Evolutionary conservation across 1,139 yeast genomes (phyloP).

Genomic region (Debaryomyces singareniensis): DNA sequence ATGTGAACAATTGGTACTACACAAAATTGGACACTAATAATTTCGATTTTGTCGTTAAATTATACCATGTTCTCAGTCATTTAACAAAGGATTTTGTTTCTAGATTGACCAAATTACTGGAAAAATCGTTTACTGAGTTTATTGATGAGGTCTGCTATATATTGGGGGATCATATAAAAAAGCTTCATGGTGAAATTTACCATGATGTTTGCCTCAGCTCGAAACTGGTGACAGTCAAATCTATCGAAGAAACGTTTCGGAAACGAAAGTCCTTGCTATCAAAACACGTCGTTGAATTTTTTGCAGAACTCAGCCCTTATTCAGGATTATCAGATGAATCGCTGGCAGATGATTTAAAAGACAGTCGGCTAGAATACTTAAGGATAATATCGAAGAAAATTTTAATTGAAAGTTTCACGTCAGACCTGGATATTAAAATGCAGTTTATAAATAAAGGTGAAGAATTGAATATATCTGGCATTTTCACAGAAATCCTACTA

Average conservation of each 20-base stretch:
- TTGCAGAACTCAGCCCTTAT: no score
- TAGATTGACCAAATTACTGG: slow-evolving; percentile 12
- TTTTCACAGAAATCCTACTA: slow-evolving; percentile 21
- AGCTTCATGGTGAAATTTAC: slow-evolving; percentile 7
- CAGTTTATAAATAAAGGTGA: slow-evolving; percentile 9
- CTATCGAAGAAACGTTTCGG: no score
- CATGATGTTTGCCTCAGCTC: no score
- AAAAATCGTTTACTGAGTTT: slow-evolving; percentile 6
- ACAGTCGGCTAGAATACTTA: slow-evolving; percentile 15
- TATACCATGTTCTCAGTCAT: slow-evolving; percentile 27
- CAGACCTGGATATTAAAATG: slow-evolving; percentile 3
- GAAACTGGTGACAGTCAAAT: no score
- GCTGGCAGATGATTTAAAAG: no score
- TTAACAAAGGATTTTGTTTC: slow-evolving; percentile 19
- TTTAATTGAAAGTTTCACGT: slow-evolving; percentile 14
- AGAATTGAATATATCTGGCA: slow-evolving; percentile 25
- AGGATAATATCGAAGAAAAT: slow-evolving; percentile 19
- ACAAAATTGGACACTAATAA: slow-evolving; percentile 34
- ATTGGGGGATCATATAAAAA: slow-evolving; percentile 22
- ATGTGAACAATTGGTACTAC: slow-evolving; percentile 36
- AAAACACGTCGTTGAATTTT: no score
- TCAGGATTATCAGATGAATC: no score
- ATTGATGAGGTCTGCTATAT: slow-evolving; percentile 21
- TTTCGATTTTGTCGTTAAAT: slow-evolving; percentile 23
- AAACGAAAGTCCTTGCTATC: no score